phyloP scores from a whole-genome alignment of 495 filamentous ascomycete genomes.

The Tricharina praecox region DNA sequence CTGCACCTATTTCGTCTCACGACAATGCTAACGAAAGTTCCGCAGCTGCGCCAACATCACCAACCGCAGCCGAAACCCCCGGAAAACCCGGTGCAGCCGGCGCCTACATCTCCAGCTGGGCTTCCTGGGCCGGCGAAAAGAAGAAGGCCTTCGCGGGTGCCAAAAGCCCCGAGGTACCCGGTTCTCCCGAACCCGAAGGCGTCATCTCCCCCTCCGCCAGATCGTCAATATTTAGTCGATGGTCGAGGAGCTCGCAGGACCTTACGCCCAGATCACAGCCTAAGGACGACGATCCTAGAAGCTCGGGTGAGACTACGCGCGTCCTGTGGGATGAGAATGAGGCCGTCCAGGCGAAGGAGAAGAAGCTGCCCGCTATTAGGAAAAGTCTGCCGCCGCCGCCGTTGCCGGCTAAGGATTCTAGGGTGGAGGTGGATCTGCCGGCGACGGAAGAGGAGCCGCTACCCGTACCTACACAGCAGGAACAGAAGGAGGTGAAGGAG shows the following conservation, averaged over 20 bases:
- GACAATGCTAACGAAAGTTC: constrained; percentile 6
- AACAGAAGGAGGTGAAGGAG: too few species aligned
- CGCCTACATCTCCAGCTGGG: constrained; percentile 86
- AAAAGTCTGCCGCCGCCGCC: constrained; percentile 15
- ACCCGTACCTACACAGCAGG: too few species aligned
- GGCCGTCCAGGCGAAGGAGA: constrained; percentile 4
- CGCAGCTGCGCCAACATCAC: constrained; percentile 5
- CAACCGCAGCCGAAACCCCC: constrained; percentile 27
- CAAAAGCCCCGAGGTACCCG: constrained; percentile 16
- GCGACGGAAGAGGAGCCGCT: too few species aligned
- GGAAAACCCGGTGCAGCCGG: constrained; percentile 68
- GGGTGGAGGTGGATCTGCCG: not conserved
- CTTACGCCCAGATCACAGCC: too few species aligned
- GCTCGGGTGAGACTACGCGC: constrained; percentile 1
- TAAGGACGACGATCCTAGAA: not conserved
- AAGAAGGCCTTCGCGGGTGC: constrained; percentile 37
- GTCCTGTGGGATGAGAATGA: not conserved
- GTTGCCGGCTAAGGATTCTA: constrained; percentile 1
- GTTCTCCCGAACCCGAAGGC: constrained; percentile 2
- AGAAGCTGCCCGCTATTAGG: not conserved
- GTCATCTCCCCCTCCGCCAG: constrained; percentile 4
- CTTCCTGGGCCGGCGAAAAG: constrained; percentile 86
- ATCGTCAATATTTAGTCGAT: constrained; percentile 3
- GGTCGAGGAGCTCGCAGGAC: constrained; percentile 2
- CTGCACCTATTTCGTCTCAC: too few species aligned